Evolutionary conservation across 352 stramenopile species (phyloP).

Genomic region (Phytopythium chamaehyphon): DNA sequence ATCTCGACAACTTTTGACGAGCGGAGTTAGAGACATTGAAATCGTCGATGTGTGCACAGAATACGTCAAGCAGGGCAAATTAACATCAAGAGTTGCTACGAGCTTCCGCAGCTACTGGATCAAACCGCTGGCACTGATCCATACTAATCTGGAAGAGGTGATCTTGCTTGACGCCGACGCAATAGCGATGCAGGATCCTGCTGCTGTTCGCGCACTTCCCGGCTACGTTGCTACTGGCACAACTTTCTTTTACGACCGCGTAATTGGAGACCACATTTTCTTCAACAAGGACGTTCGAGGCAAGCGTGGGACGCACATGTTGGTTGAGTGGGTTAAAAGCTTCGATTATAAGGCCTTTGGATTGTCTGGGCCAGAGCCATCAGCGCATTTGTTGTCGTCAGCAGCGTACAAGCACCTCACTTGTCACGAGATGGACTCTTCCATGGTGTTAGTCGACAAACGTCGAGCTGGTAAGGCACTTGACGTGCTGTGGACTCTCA

Average conservation of each 20-base stretch:
- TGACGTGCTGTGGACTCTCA: conserved; percentile 64
- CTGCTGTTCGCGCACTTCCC: conserved; percentile 15
- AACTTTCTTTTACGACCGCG: conserved; percentile 59
- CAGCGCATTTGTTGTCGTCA: conserved; percentile 27
- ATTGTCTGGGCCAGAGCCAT: conserved; percentile 16
- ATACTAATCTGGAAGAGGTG: conserved; percentile 40
- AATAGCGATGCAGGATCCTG: conserved; percentile 34
- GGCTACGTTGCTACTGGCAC: conserved; percentile 46
- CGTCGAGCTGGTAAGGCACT: conserved; percentile 31
- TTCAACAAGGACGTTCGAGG: conserved; percentile 30
- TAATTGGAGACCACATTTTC: conserved; percentile 48
- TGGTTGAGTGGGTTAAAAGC: conserved; percentile 43
- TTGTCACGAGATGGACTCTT: conserved; percentile 69
- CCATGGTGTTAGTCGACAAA: conserved; percentile 71
- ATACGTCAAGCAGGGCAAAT: conserved; percentile 18
- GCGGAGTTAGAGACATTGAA: conserved; percentile 31
- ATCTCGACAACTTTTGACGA: conserved; percentile 26
- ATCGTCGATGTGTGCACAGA: conserved; percentile 42
- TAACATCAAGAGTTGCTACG: conserved; percentile 19
- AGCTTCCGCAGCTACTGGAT: conserved; percentile 45
- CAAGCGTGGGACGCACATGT: conserved; percentile 21
- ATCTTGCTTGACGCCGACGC: conserved; percentile 48
- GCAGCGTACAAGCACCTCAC: conserved; percentile 39
- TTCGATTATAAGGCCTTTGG: conserved; percentile 54
- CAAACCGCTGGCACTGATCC: conserved; percentile 43